Evolutionary conservation across 2,329 filamentous ascomycete species (phyloP).

Genomic region (Phialophora verrucosa): DNA sequence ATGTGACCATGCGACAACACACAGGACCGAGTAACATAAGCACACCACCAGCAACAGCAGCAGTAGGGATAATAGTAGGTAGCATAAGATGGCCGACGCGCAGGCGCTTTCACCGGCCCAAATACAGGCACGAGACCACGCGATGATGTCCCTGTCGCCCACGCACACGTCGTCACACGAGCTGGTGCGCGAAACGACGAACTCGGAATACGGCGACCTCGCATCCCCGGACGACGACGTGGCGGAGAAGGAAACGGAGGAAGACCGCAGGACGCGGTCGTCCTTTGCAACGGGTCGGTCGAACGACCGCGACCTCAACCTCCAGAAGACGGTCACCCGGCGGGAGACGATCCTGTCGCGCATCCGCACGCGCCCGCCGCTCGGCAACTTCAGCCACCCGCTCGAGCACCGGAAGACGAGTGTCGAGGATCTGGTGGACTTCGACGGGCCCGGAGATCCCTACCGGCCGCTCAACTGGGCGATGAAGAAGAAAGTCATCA

Average conservation of each 20-base stretch:
- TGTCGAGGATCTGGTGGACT: slow-evolving; percentile 61
- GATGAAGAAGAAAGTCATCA: slow-evolving; percentile 69
- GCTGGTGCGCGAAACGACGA: slow-evolving; percentile 15
- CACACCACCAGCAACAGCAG: not conserved
- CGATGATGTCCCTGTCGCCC: slow-evolving; percentile 7
- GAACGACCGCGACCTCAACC: slow-evolving; percentile 6
- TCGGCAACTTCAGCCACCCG: slow-evolving; percentile 50
- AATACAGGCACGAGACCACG: slow-evolving; percentile 8
- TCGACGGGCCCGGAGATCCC: slow-evolving; percentile 73
- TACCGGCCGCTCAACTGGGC: slow-evolving; percentile 76
- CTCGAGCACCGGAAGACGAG: slow-evolving; percentile 50
- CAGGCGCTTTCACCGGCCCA: not conserved
- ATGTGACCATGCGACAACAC: not conserved
- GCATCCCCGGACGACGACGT: slow-evolving; percentile 14
- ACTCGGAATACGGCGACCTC: slow-evolving; percentile 18
- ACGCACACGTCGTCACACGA: not conserved
- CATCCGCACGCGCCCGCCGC: slow-evolving; percentile 50
- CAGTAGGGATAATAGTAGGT: not conserved
- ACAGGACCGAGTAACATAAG: not conserved
- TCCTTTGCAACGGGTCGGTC: slow-evolving; percentile 20
- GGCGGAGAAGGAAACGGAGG: slow-evolving; percentile 8
- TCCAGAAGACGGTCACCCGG: slow-evolving; percentile 14
- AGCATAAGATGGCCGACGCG: not conserved
- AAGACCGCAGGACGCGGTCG: not conserved
- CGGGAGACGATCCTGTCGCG: slow-evolving; percentile 46